Base-by-base conservation (phyloP, 192 early-diverging fungal genomes). In the Rhizophagus sp. region DNA sequence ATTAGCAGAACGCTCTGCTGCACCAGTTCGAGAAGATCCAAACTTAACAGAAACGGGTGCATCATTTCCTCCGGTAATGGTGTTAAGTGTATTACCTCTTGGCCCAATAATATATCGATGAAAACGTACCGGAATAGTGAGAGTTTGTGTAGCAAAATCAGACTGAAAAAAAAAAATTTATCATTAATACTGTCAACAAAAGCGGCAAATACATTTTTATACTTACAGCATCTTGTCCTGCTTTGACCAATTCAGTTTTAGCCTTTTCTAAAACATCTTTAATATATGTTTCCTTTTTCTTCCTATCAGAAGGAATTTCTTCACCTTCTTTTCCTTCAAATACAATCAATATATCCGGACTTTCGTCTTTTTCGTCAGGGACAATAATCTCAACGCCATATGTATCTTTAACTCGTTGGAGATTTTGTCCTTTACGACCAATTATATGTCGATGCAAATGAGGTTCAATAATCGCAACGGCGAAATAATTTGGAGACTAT, bases 81-180 rank as follows among this genome's bases (percentile, higher is more conserved):
- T 89, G 74, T 93, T 93, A 78, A 97, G 85, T 19, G 91, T 93
- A 11, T 90, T 85, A 4, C 95, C 92, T 75, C 89, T 90, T 73
- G 91, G 80, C 2, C 96, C 96, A 88, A 93, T 93, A 68, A 99
- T 86, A 22, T 86, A 80, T 6, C 89, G 87, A 85, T 99, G 98
- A 80, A 91, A 94, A 81, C 89, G 89, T 44, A 87, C 81, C 62
- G 95, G 94, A 13, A 98, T 88, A 2, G 78, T 81, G 33, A 95
- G 80, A 2, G 83, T 81, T 41, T 85, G 84, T 36, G 90, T 91
- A 8, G 87, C 83, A 73, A 93, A 90, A 63, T 96, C 93, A 11
- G 92, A 83, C 78, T 68, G 41, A 15, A 75, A 24, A n/a, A 15
- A 52, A 13, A 47, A 47, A 47, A 44, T 9, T 41, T 41, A 8